Evolutionary conservation across 257 asterid genomes (phyloP), one percentile per base, ranked within the genome.

Genomic region (Solanum piurae): DNA sequence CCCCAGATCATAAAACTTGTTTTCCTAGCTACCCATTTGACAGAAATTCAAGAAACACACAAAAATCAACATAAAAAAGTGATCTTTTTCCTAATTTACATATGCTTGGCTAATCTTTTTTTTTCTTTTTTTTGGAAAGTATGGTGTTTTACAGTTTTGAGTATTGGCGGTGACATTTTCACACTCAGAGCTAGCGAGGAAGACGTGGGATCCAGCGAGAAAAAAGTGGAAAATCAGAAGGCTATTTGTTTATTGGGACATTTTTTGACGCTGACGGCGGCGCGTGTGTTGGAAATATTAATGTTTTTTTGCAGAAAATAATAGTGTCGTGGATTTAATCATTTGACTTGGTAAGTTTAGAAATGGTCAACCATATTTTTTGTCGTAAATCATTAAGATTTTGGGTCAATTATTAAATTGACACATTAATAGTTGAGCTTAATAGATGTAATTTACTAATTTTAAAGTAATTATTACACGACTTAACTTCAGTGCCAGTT

Each of bases 161-260:
- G 77, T 27, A 46, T 27, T 82, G 69, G 69, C 40, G 44, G 85
- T 49, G 85, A 23, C 85, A 82, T 49, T 80, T 52, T 44, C 83
- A 34, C 49, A 0, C 52, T 36, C 38, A 27, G 83, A 38, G 55
- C 74, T 83, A 44, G 88, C 94, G 93, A 91, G 88, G 91, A 89
- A 87, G 92, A 89, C 93, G 96, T 87, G 89, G 92, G 72, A 88
- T 91, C 92, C n/a, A 40, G 49, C 82, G 88, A 86, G 83, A 37
- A 60, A 34, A 71, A n/a, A 68, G n/a, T 42, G 23, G 87, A 83
- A 11, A 34, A 36, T 33, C 55, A 49, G 29, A 12, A 44, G 71
- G n/a, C 13, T 10, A 3, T 49, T 55, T 84, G 9, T 72, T 74
- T 36, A 34, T 66, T 36, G 13, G 9, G 25, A 64, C 27, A 25